Percentiles rank a stretch among this genome's conserved stretches.
Conservation (phyloP, 208 protist genomes). For the Herpetomonas samuelpessoai region DNA sequence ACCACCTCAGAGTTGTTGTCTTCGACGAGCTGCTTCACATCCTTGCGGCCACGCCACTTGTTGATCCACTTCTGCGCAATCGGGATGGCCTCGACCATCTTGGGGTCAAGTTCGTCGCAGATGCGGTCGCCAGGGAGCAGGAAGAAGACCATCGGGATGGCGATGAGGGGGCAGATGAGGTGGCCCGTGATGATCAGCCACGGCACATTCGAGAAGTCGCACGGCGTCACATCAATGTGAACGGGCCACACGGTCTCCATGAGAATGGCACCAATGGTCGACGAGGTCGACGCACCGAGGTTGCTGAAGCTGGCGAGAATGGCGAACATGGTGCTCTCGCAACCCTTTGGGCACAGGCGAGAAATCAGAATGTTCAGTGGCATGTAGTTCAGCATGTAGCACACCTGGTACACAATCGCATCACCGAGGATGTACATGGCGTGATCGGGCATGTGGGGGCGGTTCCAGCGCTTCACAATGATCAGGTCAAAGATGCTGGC, state of each 20-base stretch:
- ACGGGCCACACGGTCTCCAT: slow-evolving; percentile 48
- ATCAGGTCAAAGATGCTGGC: slow-evolving; percentile 59
- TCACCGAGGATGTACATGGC: slow-evolving; percentile 68
- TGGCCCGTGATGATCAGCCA: slow-evolving; percentile 51
- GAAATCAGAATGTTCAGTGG: slow-evolving; percentile 65
- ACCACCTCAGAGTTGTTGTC: too few species aligned
- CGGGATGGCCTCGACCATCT: slow-evolving; percentile 16
- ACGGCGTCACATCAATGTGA: slow-evolving; percentile 23
- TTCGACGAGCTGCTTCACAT: neutral
- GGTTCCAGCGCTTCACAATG: slow-evolving; percentile 64
- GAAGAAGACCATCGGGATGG: slow-evolving; percentile 45
- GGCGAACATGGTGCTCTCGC: slow-evolving; percentile 69
- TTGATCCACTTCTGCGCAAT: slow-evolving; percentile 16
- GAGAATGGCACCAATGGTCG: slow-evolving; percentile 42
- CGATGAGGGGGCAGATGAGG: slow-evolving; percentile 37
- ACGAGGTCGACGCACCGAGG: slow-evolving; percentile 40
- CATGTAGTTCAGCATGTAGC: slow-evolving; percentile 62
- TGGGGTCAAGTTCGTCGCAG: slow-evolving; percentile 34
- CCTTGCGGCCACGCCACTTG: slow-evolving; percentile 1
- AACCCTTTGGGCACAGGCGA: slow-evolving; percentile 62
- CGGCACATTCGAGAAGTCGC: slow-evolving; percentile 51
- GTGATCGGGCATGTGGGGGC: slow-evolving; percentile 34
- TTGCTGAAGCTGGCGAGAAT: slow-evolving; percentile 66
- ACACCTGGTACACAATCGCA: slow-evolving; percentile 53
- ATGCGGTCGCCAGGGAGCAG: slow-evolving; percentile 52